Evolutionary conservation across 1,284 basidiomycete species (phyloP), one percentile per base, ranked within the genome.

Genomic region (Clitocybe nebularis): DNA sequence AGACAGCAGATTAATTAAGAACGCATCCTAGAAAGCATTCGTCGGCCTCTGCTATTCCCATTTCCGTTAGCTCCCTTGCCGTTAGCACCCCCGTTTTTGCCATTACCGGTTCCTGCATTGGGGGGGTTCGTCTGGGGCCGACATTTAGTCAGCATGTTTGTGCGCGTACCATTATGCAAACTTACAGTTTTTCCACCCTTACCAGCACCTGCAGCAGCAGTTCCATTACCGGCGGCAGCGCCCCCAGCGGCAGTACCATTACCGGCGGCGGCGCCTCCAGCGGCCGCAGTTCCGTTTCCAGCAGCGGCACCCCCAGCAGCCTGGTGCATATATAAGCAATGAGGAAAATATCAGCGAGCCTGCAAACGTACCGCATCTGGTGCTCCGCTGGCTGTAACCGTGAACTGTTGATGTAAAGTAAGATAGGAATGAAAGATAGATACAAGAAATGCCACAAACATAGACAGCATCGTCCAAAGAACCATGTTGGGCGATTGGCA

Each of bases 401-500:
- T 63, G 61, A 71, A 69, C 68, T 67, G 13, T 16, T 16, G 4
- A 30, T 43, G 41, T 41, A 20, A 19, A 44, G n/a, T 21, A 9
- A 10, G 38, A 9, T 7, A 36, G 11, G 13, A n/a, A 7, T 23
- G 3, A 22, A 39, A 23, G 28, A 30, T 11, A 6, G 25, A 30
- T 32, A 30, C 14, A 19, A 38, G 41, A 9, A 11, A 13, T 9
- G n/a, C 32, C 44, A 59, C 59, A 42, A 41, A 82, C 74, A 59
- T 79, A 81, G 53, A 72, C 59, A 53, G 63, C 68, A 59, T 81
- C 77, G 56, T 76, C 74, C 32, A 78, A 54, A 19, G 66, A 66
- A 50, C 74, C 79, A 51, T 72, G 80, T 56, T 79, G 77, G 24
- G 73, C 76, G 45, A 82, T 61, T 8, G 81, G 72, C 47, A 75